These are phyloP conservation scores for Dissoconium aciculare DNA, from an alignment of 2,329 filamentous ascomycete genomes.

Conservation along the genomic window DNA sequence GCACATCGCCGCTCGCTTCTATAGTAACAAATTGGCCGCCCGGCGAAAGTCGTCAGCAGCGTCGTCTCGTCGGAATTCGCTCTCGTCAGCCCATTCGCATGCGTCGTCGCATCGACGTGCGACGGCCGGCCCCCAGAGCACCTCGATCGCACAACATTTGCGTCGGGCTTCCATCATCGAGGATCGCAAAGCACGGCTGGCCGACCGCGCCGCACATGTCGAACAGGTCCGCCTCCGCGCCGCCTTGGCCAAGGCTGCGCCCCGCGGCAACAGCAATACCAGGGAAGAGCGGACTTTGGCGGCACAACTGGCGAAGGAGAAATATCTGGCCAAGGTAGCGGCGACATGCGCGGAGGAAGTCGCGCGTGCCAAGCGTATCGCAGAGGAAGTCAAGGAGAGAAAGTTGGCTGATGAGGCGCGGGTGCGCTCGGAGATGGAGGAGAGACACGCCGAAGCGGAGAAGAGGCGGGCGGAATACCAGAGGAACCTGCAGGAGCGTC, in stretches of 20 bases:
- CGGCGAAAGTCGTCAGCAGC: conserved; percentile 56
- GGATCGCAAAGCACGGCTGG: conserved; percentile 62
- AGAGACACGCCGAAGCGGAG: conserved; percentile 64
- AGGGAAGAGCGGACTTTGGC: conserved; percentile 65
- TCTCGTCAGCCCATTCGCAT: conserved; percentile 60
- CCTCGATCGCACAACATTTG: conserved; percentile 62
- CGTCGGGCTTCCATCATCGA: conserved; percentile 69
- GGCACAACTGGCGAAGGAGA: conserved; percentile 62
- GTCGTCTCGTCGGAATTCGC: conserved; percentile 64
- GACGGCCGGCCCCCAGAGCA: conserved; percentile 43
- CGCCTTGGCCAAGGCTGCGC: conserved; percentile 55
- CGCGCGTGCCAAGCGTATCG: conserved; percentile 66
- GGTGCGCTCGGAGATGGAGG: conserved; percentile 60
- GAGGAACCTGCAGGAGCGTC: conserved; percentile 35
- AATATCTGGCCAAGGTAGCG: conserved; percentile 67
- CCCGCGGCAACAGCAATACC: conserved; percentile 41
- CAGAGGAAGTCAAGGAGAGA: conserved; percentile 66
- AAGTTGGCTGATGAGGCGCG: conserved; percentile 58
- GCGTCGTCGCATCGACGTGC: conserved; percentile 36
- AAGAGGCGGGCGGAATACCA: conserved; percentile 45
- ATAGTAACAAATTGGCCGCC: conserved; percentile 43
- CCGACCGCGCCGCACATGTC: conserved; percentile 65
- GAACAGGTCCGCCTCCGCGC: conserved; percentile 69
- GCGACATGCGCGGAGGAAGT: conserved; percentile 72
- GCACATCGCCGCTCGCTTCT: conserved; percentile 65